Evolutionary conservation across 2,329 filamentous ascomycete species (phyloP).

Genomic region (Lithohypha guttulata): DNA sequence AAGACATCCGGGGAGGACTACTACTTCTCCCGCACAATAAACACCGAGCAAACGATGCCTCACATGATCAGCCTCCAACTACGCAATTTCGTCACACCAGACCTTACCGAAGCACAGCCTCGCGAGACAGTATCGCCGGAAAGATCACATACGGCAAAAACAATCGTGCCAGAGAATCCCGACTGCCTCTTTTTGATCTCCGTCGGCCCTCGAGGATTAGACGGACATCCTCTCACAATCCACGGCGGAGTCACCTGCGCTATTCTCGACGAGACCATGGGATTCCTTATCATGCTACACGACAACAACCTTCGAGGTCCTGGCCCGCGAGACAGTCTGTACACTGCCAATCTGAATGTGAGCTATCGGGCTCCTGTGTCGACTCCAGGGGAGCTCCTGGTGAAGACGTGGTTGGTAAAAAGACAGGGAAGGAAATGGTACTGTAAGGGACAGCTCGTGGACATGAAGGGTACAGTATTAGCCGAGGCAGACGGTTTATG

Average conservation of each 20-base stretch:
- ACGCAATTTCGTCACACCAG: constrained; percentile 19
- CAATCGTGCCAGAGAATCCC: constrained; percentile 20
- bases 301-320: constrained; percentile 13
- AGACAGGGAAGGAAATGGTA: constrained; percentile 20
- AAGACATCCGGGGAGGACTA: constrained; percentile 35
- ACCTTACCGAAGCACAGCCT: constrained; percentile 18
- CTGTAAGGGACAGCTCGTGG: constrained; percentile 19
- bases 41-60: constrained; percentile 31
- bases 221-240: constrained; percentile 30
- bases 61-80: constrained; percentile 31
- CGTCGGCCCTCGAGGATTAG: constrained; percentile 28
- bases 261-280: constrained; percentile 36
- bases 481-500: constrained; percentile 21
- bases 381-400: constrained; percentile 17
- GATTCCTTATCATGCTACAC: constrained; percentile 28
- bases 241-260: constrained; percentile 34
- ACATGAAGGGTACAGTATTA: constrained; percentile 19
- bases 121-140: constrained; percentile 11
- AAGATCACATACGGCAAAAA: neutral
- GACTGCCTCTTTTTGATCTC: constrained; percentile 30
- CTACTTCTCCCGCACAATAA: constrained; percentile 32
- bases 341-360: constrained; percentile 20
- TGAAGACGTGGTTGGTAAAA: constrained; percentile 17
- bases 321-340: constrained; percentile 15
- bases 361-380: constrained; percentile 19